Conservation (phyloP, 805 yeast species). For the Spathaspora sp. region DNA sequence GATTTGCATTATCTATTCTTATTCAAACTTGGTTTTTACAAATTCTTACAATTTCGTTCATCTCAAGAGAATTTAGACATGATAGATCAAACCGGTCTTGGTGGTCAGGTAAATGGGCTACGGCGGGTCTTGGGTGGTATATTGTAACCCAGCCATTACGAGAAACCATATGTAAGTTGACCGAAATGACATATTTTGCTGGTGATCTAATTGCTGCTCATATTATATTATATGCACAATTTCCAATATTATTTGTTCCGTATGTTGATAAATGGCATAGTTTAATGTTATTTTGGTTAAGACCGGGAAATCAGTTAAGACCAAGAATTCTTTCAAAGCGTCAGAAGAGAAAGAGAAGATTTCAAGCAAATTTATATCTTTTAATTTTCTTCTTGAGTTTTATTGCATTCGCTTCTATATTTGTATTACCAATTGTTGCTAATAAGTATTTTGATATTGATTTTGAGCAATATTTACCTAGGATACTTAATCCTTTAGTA, state of each 20-base stretch:
- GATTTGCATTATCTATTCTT: slow-evolving; percentile 52
- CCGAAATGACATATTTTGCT: slow-evolving; percentile 66
- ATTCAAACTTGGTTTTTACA: slow-evolving; percentile 60
- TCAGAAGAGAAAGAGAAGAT: slow-evolving; percentile 37
- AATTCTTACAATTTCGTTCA: slow-evolving; percentile 41
- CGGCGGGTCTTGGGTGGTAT: slow-evolving; percentile 59
- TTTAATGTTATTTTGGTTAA: slow-evolving; percentile 63
- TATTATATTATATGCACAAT: slow-evolving; percentile 50
- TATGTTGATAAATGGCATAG: slow-evolving; percentile 67
- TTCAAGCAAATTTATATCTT: slow-evolving; percentile 27
- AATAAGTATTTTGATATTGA: slow-evolving; percentile 34
- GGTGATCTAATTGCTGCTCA: slow-evolving; percentile 63
- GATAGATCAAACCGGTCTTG: slow-evolving; percentile 58
- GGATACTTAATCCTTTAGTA: slow-evolving; percentile 21
- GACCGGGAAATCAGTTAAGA: slow-evolving; percentile 49
- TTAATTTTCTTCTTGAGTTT: slow-evolving; percentile 29
- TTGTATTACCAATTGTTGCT: slow-evolving; percentile 39
- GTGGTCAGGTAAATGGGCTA: slow-evolving; percentile 70
- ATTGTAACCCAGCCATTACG: slow-evolving; percentile 60
- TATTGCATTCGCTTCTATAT: slow-evolving; percentile 23
- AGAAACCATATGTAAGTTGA: slow-evolving; percentile 58
- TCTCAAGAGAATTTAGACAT: slow-evolving; percentile 61
- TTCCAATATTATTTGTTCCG: slow-evolving; percentile 62
- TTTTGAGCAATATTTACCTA: slow-evolving; percentile 39
- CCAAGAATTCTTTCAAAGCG: slow-evolving; percentile 43